Percentiles rank a stretch among this genome's conserved stretches.
phyloP scores from a whole-genome alignment of 2,329 filamentous ascomycete species.

The Proliferodiscus dingleyae region DNA sequence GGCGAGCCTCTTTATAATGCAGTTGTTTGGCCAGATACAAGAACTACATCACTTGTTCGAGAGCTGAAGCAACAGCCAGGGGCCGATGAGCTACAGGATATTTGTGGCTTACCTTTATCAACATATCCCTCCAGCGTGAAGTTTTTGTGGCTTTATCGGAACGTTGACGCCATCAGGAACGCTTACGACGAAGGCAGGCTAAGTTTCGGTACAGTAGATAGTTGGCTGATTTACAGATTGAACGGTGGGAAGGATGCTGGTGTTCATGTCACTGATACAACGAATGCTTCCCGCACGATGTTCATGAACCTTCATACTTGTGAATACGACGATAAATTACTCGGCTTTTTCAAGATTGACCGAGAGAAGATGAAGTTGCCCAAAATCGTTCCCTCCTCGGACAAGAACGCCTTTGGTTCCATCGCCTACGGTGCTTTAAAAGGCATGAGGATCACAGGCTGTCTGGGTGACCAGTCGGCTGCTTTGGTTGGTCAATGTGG shows the following conservation, averaged over 20 bases:
- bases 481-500: conserved; percentile 76
- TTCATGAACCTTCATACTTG: conserved; percentile 78
- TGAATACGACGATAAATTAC: conserved; percentile 66
- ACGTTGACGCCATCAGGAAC: conserved; percentile 60
- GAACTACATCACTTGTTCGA: conserved; percentile 65
- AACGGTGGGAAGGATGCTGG: conserved; percentile 64
- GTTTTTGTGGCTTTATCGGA: conserved; percentile 70
- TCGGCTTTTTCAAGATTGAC: conserved; percentile 73
- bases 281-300: conserved; percentile 83
- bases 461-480: conserved; percentile 76
- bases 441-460: conserved; percentile 68
- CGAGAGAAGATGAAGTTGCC: conserved; percentile 64
- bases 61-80: conserved; percentile 64
- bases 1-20: conserved; percentile 75
- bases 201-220: conserved; percentile 75
- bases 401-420: conserved; percentile 62
- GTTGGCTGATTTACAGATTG: conserved; percentile 76
- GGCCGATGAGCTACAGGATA: conserved; percentile 59
- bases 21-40: conserved; percentile 83
- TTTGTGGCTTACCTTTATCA: conserved; percentile 73
- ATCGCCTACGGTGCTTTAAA: conserved; percentile 57
- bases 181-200: conserved; percentile 68
- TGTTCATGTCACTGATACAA: conserved; percentile 70
- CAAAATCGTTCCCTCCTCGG: conserved; percentile 72
- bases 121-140: conserved; percentile 79